Conservation (phyloP, 495 filamentous ascomycete genomes). For the Neurospora tetrasperma region DNA sequence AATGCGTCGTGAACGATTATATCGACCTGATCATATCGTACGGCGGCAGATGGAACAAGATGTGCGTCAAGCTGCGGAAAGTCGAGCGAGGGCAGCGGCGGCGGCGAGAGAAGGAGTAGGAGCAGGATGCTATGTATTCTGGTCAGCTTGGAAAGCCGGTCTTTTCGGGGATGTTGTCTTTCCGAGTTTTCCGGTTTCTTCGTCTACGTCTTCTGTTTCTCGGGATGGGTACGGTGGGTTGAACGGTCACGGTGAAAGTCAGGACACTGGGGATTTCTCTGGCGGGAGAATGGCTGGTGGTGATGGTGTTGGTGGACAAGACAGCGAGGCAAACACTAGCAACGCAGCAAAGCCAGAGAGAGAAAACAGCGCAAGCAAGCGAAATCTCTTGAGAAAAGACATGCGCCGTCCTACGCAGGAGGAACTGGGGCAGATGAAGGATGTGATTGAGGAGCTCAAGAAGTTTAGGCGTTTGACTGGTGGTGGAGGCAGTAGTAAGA, state of each 20-base stretch:
- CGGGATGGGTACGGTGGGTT: background rate
- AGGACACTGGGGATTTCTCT: background rate
- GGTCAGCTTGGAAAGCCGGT: background rate
- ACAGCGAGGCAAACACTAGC: background rate
- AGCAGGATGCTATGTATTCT: background rate
- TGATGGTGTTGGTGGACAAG: background rate
- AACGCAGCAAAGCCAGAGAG: too few relatives aligned
- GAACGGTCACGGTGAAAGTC: background rate
- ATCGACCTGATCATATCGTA: too few relatives aligned
- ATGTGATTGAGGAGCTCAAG: slow-evolving; percentile 31
- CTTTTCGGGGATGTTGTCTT: background rate
- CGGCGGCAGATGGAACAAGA: too few relatives aligned
- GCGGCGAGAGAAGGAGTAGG: background rate
- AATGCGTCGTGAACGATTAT: too few relatives aligned
- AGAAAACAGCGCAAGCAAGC: background rate
- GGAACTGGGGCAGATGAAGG: slow-evolving; percentile 21
- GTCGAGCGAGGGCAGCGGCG: too few relatives aligned
- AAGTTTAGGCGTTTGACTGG: slow-evolving; percentile 21
- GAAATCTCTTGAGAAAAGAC: background rate
- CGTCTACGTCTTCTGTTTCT: background rate
- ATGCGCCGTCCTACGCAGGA: slow-evolving; percentile 11
- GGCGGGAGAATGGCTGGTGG: background rate
- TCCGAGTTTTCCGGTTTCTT: background rate
- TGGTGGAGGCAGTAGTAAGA: background rate
- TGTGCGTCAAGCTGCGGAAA: too few relatives aligned